These are phyloP conservation scores for Colletotrichum melonis DNA, from an alignment of 2,329 filamentous ascomycete genomes.

Conservation along the genomic window DNA sequence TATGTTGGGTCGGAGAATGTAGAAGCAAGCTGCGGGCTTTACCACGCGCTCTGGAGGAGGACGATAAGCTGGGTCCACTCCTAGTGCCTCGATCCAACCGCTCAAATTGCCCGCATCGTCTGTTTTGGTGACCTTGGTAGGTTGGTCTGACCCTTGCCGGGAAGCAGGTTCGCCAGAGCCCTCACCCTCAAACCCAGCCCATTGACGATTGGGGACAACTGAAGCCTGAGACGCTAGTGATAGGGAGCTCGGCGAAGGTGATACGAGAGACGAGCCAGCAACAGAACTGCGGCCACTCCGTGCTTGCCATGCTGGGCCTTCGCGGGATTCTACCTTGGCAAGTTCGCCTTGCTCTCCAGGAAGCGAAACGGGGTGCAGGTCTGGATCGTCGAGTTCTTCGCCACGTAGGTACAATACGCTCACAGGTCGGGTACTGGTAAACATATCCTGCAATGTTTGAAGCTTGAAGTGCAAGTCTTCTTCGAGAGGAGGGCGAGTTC, in stretches of 20 bases:
- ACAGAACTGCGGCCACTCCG: slow-evolving; percentile 68
- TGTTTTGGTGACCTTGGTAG: slow-evolving; percentile 62
- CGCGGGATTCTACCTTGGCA: slow-evolving; percentile 61
- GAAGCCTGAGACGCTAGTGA: slow-evolving; percentile 70
- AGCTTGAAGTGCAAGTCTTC: slow-evolving; percentile 85
- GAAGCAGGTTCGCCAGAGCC: slow-evolving; percentile 59
- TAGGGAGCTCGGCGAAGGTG: slow-evolving; percentile 73
- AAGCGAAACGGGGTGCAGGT: slow-evolving; percentile 80
- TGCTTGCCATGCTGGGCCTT: slow-evolving; percentile 61
- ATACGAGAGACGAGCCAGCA: slow-evolving; percentile 70
- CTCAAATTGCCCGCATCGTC: slow-evolving; percentile 75
- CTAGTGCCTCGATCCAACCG: slow-evolving; percentile 91
- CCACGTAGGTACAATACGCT: slow-evolving; percentile 84
- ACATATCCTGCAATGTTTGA: slow-evolving; percentile 86
- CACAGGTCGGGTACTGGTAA: slow-evolving; percentile 82
- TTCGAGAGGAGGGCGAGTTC: slow-evolving; percentile 64
- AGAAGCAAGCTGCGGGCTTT: slow-evolving; percentile 89
- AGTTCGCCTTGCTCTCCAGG: slow-evolving; percentile 75
- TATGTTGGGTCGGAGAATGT: slow-evolving; percentile 71
- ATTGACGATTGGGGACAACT: slow-evolving; percentile 52
- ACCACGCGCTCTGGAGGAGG: slow-evolving; percentile 78
- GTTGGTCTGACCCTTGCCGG: slow-evolving; percentile 62
- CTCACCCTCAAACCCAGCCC: slow-evolving; percentile 68
- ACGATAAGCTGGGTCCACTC: slow-evolving; percentile 87
- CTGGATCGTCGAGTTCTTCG: slow-evolving; percentile 82